Evolutionary conservation across 2,329 filamentous ascomycete genomes (phyloP), one percentile per base, ranked within the genome.

Genomic region (Penicillium janthinellum): DNA sequence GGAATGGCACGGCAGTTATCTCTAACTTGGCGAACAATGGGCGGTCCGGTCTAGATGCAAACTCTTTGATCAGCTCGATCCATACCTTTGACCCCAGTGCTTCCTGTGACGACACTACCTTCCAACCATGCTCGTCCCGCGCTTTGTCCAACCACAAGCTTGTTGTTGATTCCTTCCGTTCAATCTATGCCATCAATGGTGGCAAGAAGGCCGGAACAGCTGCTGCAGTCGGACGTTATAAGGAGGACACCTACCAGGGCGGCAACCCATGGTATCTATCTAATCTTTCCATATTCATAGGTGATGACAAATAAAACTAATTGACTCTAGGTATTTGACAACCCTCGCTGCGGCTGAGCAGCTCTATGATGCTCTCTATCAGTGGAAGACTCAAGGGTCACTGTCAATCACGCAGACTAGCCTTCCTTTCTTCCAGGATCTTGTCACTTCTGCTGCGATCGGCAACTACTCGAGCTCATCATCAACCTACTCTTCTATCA

Each of bases 321-420:
- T 7, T n/a, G 4, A 10, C 14, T 22, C 4, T 5, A 62, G 90
- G 90, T 90, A 91, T 68, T 81, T 93, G 8, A 83, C 84, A 64
- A 93, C 89, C 1, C 82, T 91, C 38, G 90, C 89, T 0, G 89
- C 89, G 0, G 91, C 90, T 14, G 91, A 95, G 73, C 86, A 90
- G 71, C 83, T 95, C 3, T 94, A 92, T 72, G 88, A 90, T 70
- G 88, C 90, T 0, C 72, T 91, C 4, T 87, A 88, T 64, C 86
- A 89, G 51, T 93, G 89, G 88, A 82, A 88, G 60, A 77, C 80
- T 50, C 75, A 81, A n/a, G 86, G 86, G 1, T 86, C 81, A 5
- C 84, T 94, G 67, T 83, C 82, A 1, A 83, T 94, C 48, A 88
- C 87, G 4, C 77, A 81, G 0, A 82, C 81, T 3, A 92, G 89